These are phyloP conservation scores for Avena sativa DNA, from an alignment of 176 grass and related monocot genomes.

Conservation along the genomic window DNA sequence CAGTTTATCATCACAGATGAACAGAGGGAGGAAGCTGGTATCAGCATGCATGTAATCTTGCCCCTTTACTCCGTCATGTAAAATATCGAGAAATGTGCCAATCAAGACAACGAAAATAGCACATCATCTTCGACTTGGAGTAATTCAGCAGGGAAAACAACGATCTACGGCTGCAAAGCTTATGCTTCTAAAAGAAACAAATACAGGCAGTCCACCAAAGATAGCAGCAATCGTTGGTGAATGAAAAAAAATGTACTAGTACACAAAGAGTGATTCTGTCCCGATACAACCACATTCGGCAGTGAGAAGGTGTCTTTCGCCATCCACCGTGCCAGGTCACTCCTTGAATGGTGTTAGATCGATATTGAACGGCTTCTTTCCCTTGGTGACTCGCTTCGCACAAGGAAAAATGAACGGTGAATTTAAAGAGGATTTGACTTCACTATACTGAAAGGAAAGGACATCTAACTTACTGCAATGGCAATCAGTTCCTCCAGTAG, in stretches of 20 bases:
- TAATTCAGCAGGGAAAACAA: not conserved
- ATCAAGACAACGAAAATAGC: not conserved
- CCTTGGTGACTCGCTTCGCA: conserved; percentile 72
- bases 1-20: not conserved
- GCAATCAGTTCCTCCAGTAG: conserved; percentile 86
- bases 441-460: not conserved
- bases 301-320: not conserved
- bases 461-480: conserved; percentile 73
- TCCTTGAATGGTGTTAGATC: conserved; percentile 72
- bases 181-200: not conserved
- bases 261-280: not conserved
- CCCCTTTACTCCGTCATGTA: not conserved
- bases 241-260: not conserved
- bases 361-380: conserved; percentile 77
- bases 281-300: not conserved
- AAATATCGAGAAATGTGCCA: not conserved
- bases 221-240: not conserved
- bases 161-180: not conserved
- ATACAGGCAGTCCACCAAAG: not conserved
- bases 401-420: not conserved
- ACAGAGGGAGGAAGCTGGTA: not conserved
- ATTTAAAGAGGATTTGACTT: not conserved
- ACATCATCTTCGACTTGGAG: not conserved
- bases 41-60: not conserved
- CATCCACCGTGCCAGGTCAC: conserved; percentile 25